Evolutionary conservation across 306 rosid species (phyloP).

Genomic region (Vicia sativa): DNA sequence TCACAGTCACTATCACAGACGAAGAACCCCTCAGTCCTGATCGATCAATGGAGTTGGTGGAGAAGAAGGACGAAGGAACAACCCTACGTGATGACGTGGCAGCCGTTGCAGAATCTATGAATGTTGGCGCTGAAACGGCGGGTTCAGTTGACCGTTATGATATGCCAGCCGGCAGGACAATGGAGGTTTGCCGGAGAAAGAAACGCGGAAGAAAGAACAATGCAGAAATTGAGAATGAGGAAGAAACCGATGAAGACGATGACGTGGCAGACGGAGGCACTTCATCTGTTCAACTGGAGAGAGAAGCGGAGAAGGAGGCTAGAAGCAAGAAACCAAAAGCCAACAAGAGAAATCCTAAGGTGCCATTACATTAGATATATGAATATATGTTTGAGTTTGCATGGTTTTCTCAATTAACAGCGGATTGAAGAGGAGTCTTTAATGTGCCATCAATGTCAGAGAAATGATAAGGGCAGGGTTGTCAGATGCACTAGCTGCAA

Average conservation of each 20-base stretch:
- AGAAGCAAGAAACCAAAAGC: too few species aligned
- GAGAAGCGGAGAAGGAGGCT: too few species aligned
- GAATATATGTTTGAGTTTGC: constrained; percentile 13
- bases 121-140: background rate
- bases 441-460: constrained; percentile 96
- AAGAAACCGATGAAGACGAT: background rate
- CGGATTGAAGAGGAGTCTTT: constrained; percentile 46
- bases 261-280: background rate
- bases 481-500: constrained; percentile 56
- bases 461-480: constrained; percentile 78
- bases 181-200: constrained; percentile 22
- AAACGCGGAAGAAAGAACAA: background rate
- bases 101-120: background rate
- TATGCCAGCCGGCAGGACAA: background rate
- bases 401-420: constrained; percentile 36
- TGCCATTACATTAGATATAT: constrained; percentile 25
- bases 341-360: background rate
- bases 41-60: too few species aligned
- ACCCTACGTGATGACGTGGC: background rate
- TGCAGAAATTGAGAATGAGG: background rate
- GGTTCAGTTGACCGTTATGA: background rate
- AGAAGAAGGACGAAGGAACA: too few species aligned
- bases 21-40: too few species aligned
- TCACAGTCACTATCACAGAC: too few species aligned
- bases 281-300: background rate